These are phyloP conservation scores for Chytridiales sp. DNA, from an alignment of 371 early-diverging fungal species.

Conservation along the genomic window DNA sequence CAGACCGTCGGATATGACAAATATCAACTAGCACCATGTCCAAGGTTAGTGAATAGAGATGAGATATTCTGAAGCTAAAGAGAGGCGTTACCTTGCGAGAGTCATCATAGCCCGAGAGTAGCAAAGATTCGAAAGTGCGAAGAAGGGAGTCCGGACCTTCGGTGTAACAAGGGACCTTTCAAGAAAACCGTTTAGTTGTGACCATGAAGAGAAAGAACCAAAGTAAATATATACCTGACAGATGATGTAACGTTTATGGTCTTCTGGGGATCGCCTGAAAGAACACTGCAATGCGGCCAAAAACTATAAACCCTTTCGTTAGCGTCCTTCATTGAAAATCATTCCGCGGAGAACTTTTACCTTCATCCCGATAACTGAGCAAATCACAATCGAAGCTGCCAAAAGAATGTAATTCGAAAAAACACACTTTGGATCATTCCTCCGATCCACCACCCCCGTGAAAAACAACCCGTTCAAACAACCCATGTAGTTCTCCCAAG, in stretches of 20 bases:
- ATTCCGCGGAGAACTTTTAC: constrained; percentile 29
- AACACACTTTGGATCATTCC: constrained; percentile 73
- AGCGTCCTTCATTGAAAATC: not conserved
- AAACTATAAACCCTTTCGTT: constrained; percentile 16
- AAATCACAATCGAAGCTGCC: constrained; percentile 69
- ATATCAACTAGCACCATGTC: constrained; percentile 49
- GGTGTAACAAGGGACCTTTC: constrained; percentile 88
- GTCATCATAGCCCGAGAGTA: constrained; percentile 88
- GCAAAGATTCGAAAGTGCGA: constrained; percentile 94
- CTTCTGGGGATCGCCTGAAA: constrained; percentile 67
- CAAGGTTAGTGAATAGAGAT: constrained; percentile 18
- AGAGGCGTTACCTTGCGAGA: constrained; percentile 67
- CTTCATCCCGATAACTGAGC: constrained; percentile 80
- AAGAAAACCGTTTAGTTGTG: constrained; percentile 6
- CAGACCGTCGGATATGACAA: constrained; percentile 64
- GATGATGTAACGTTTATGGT: constrained; percentile 86
- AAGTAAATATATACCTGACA: constrained; percentile 76
- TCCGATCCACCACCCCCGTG: constrained; percentile 79
- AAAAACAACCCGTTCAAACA: constrained; percentile 83
- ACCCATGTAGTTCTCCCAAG: constrained; percentile 26
- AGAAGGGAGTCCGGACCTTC: constrained; percentile 93
- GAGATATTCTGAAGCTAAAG: constrained; percentile 50
- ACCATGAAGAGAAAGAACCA: constrained; percentile 1
- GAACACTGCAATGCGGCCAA: constrained; percentile 86
- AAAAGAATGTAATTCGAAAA: constrained; percentile 86